Evolutionary conservation across 1,139 yeast genomes (phyloP).

Genomic region (Suhomyces wounanorum): DNA sequence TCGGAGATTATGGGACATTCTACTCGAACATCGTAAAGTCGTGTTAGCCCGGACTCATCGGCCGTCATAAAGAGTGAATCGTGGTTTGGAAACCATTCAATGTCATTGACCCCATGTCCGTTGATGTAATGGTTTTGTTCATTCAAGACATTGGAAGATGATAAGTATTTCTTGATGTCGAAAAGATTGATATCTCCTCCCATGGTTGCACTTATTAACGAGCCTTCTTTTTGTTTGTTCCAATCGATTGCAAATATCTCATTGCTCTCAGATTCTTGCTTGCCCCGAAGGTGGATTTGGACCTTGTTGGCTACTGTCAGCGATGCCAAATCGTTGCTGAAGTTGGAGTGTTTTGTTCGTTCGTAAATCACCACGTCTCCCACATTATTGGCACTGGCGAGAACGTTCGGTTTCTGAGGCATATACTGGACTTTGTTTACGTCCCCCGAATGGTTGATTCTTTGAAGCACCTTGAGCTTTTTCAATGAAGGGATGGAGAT

Average conservation of each 20-base stretch:
- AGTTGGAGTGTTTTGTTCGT: conserved; percentile 54
- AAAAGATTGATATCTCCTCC: conserved; percentile 37
- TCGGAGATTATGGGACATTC: conserved; percentile 23
- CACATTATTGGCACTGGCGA: conserved; percentile 43
- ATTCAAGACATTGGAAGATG: neutral
- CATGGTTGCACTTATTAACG: conserved; percentile 38
- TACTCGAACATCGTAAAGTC: conserved; percentile 48
- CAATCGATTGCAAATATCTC: conserved; percentile 50
- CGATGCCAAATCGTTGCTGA: conserved; percentile 33
- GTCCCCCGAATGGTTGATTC: conserved; percentile 47
- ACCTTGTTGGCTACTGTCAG: conserved; percentile 31
- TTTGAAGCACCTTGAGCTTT: conserved; percentile 37
- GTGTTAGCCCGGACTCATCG: conserved; percentile 55
- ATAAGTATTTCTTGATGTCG: conserved; percentile 30
- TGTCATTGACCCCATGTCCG: conserved; percentile 55
- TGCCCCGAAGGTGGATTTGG: conserved; percentile 27
- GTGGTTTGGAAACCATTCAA: conserved; percentile 62
- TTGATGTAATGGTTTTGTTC: conserved; percentile 10
- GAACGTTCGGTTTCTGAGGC: conserved; percentile 49
- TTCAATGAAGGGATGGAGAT: conserved; percentile 25
- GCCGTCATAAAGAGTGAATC: conserved; percentile 56
- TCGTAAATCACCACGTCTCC: conserved; percentile 50
- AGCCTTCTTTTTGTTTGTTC: conserved; percentile 44
- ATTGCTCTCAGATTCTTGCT: conserved; percentile 1
- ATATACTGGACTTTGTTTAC: conserved; percentile 42